These are phyloP conservation scores for Phytophthora ohioensis DNA, from an alignment of 352 stramenopile genomes.

Conservation along the genomic window DNA sequence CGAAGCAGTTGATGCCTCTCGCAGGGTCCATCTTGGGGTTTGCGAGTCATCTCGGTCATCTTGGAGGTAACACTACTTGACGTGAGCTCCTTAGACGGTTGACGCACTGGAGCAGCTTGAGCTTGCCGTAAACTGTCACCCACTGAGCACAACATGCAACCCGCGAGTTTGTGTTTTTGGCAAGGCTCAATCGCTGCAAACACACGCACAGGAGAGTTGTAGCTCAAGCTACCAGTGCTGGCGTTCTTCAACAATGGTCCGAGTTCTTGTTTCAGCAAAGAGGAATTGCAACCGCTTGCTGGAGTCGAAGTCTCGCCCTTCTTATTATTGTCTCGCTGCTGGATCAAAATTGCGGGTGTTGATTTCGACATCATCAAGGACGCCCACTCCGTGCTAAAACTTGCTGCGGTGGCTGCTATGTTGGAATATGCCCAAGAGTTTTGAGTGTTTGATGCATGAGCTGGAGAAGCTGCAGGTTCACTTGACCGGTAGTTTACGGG, in stretches of 20 bases:
- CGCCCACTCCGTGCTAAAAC: conserved; percentile 16
- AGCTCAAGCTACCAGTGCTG: conserved; percentile 12
- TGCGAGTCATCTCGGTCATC: conserved; percentile 6
- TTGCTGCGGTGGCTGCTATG: neutral
- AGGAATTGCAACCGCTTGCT: neutral
- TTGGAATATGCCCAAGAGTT: conserved; percentile 14
- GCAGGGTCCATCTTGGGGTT: conserved; percentile 40
- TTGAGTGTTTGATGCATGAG: neutral
- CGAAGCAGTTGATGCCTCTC: conserved; percentile 56
- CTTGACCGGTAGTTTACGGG: conserved; percentile 7
- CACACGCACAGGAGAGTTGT: conserved; percentile 3
- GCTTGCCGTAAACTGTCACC: conserved; percentile 21
- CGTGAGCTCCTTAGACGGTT: neutral
- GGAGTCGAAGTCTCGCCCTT: neutral
- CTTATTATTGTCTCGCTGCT: conserved; percentile 17
- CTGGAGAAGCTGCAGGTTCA: neutral
- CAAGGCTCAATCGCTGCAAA: conserved; percentile 29
- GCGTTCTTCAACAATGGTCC: conserved; percentile 20
- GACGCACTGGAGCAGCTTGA: neutral
- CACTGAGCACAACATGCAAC: conserved; percentile 69
- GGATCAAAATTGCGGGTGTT: conserved; percentile 7
- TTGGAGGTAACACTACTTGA: neutral
- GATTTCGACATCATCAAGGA: conserved; percentile 29
- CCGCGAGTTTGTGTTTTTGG: conserved; percentile 65
- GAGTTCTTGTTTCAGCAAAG: conserved; percentile 17